Evolutionary conservation across 345 rosid species (phyloP).

Genomic region (Orychophragmus violaceus): DNA sequence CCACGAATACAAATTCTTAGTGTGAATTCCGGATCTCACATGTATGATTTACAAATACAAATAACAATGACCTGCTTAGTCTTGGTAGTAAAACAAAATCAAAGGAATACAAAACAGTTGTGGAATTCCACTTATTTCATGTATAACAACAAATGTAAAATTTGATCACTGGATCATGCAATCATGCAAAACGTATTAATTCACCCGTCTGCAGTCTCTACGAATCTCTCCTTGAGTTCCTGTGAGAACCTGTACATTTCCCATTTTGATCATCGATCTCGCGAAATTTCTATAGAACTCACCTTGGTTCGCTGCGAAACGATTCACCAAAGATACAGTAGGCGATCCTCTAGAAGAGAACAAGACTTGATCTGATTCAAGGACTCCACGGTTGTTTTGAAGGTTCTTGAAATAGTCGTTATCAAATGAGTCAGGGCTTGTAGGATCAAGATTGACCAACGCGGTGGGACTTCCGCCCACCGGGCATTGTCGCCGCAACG

Average conservation of each 20-base stretch:
- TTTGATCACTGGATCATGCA: neutral
- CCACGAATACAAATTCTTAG: no score
- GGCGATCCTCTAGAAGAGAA: conserved; percentile 43
- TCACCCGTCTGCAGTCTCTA: conserved; percentile 37
- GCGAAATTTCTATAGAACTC: conserved; percentile 44
- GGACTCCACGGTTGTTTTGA: conserved; percentile 41
- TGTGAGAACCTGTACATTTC: conserved; percentile 40
- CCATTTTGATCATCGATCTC: conserved; percentile 53
- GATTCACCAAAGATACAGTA: conserved; percentile 38
- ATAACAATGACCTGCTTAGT: neutral
- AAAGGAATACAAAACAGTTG: neutral
- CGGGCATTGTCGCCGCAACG: conserved; percentile 44
- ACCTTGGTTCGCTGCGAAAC: conserved; percentile 32
- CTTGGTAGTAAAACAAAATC: neutral
- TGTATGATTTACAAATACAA: neutral
- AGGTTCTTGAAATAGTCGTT: conserved; percentile 55
- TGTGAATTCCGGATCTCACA: no score
- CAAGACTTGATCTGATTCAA: conserved; percentile 64
- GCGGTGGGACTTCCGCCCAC: conserved; percentile 31
- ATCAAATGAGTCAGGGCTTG: conserved; percentile 43
- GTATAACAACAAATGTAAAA: neutral
- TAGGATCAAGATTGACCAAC: conserved; percentile 42
- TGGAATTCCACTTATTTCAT: conserved; percentile 2
- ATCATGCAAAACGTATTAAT: conserved; percentile 2
- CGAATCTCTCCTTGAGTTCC: conserved; percentile 50